These are phyloP conservation scores for Penicillium sp. DNA, from an alignment of 2,329 filamentous ascomycete genomes.

Conservation along the genomic window DNA sequence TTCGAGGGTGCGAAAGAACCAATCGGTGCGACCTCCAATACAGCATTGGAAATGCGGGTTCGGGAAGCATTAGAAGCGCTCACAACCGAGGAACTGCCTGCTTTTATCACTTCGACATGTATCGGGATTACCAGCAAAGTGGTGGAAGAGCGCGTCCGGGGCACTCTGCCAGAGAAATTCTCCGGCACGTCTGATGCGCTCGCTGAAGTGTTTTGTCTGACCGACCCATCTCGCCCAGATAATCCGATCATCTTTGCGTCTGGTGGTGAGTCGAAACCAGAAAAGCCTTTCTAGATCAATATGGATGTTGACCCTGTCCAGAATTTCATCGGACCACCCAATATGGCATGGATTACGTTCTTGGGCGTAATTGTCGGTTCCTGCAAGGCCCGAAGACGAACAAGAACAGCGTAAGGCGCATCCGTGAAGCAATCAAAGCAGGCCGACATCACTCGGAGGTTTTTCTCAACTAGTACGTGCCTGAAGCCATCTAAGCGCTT, in stretches of 20 bases:
- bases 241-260: slow-evolving; percentile 73
- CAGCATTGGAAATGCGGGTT: slow-evolving; percentile 56
- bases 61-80: slow-evolving; percentile 58
- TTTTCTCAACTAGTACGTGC: slow-evolving; percentile 63
- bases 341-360: slow-evolving; percentile 64
- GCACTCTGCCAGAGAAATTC: slow-evolving; percentile 59
- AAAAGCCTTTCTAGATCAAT: too few species aligned
- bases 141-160: slow-evolving; percentile 61
- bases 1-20: slow-evolving; percentile 52
- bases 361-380: slow-evolving; percentile 73
- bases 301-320: slow-evolving; percentile 26
- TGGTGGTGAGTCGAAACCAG: slow-evolving; percentile 54
- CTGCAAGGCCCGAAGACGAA: slow-evolving; percentile 69
- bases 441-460: slow-evolving; percentile 68
- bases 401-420: slow-evolving; percentile 54
- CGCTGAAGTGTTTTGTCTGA: slow-evolving; percentile 70
- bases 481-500: background rate
- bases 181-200: slow-evolving; percentile 65
- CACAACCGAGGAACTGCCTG: slow-evolving; percentile 62
- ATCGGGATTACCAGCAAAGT: slow-evolving; percentile 62
- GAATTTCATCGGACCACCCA: slow-evolving; percentile 70
- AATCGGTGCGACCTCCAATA: slow-evolving; percentile 52
- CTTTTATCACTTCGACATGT: slow-evolving; percentile 64
- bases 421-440: slow-evolving; percentile 56
- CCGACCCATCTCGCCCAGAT: slow-evolving; percentile 64